Evolutionary conservation across 495 filamentous ascomycete genomes (phyloP).

Genomic region (Penicillium goetzii): DNA sequence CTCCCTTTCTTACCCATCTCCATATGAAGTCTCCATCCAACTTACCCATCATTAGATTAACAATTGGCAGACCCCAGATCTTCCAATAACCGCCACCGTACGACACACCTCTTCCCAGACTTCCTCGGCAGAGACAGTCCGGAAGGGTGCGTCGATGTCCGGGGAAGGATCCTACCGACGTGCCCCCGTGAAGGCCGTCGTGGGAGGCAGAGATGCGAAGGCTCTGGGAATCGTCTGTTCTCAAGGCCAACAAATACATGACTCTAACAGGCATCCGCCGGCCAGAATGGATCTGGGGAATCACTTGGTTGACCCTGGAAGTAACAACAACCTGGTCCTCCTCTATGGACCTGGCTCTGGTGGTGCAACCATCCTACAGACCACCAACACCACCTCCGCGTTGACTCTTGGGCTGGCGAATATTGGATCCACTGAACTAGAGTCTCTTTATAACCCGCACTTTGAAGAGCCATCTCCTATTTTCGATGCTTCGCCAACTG

Average conservation of each 20-base stretch:
- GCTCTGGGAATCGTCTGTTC: slow-evolving; percentile 44
- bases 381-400: slow-evolving; percentile 21
- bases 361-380: background rate
- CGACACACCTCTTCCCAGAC: slow-evolving; percentile 41
- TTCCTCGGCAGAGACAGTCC: slow-evolving; percentile 36
- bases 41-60: slow-evolving; percentile 47
- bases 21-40: slow-evolving; percentile 16
- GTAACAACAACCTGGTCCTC: slow-evolving; percentile 19
- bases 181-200: slow-evolving; percentile 16
- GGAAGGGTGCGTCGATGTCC: slow-evolving; percentile 26
- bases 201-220: background rate
- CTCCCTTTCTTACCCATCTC: slow-evolving; percentile 24
- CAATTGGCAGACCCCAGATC: slow-evolving; percentile 54
- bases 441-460: slow-evolving; percentile 15
- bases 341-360: background rate
- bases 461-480: slow-evolving; percentile 26
- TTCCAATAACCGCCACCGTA: slow-evolving; percentile 38
- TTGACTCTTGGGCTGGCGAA: slow-evolving; percentile 36
- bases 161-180: slow-evolving; percentile 38
- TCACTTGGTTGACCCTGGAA: slow-evolving; percentile 39
- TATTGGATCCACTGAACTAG: slow-evolving; percentile 34
- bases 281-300: slow-evolving; percentile 22
- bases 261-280: slow-evolving; percentile 39
- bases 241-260: slow-evolving; percentile 48
- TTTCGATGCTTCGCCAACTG: slow-evolving; percentile 27